phyloP scores from a whole-genome alignment of 768 basidiomycete genomes.

The Leccinum broughii region DNA sequence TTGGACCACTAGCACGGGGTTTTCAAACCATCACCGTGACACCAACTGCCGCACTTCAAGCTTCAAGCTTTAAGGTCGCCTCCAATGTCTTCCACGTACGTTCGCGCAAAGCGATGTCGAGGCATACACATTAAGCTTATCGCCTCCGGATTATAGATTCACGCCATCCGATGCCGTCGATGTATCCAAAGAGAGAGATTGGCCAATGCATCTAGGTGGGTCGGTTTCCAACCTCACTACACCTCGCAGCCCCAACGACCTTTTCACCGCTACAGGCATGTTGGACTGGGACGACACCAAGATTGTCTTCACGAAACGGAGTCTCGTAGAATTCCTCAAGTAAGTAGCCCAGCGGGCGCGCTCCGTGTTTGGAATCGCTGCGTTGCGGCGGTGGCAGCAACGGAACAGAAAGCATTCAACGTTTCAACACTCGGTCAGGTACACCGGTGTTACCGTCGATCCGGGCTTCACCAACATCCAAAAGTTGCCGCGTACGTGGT shows the following conservation, averaged over 20 bases:
- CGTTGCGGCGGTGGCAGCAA: background rate
- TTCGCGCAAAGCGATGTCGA: slow-evolving; percentile 1
- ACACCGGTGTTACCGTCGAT: slow-evolving; percentile 74
- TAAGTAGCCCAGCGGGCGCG: slow-evolving; percentile 33
- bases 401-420: slow-evolving; percentile 2
- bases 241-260: background rate
- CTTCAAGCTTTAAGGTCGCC: background rate
- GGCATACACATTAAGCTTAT: background rate
- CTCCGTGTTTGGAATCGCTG: background rate
- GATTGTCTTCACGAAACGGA: slow-evolving; percentile 79
- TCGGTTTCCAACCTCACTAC: background rate
- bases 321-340: slow-evolving; percentile 78
- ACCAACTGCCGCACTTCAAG: background rate
- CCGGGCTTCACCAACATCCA: slow-evolving; percentile 71
- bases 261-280: slow-evolving; percentile 49
- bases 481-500: slow-evolving; percentile 66
- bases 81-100: slow-evolving; percentile 30
- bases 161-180: slow-evolving; percentile 57
- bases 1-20: slow-evolving; percentile 2
- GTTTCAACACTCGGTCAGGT: slow-evolving; percentile 46
- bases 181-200: slow-evolving; percentile 68
- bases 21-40: background rate
- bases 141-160: slow-evolving; percentile 42
- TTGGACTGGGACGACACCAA: slow-evolving; percentile 77
- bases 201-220: slow-evolving; percentile 66